Evolutionary conservation across 2,329 filamentous ascomycete genomes (phyloP).

Genomic region (Fusarium guadeloupense): DNA sequence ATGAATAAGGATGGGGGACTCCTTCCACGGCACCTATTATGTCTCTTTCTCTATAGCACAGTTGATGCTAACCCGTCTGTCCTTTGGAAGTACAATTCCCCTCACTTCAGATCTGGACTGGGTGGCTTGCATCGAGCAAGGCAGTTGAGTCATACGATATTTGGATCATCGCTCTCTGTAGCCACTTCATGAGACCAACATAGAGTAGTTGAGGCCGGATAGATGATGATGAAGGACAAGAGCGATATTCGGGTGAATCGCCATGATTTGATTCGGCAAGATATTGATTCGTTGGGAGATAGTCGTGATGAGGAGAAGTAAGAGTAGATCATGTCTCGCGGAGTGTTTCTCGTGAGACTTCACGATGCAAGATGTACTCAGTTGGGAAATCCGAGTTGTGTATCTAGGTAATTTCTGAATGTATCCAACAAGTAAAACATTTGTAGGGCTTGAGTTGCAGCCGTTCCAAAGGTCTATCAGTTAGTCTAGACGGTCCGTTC

Average conservation of each 20-base stretch:
- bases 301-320: constrained; percentile 2
- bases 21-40: too few species aligned
- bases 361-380: constrained; percentile 5
- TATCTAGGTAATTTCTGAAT: background rate
- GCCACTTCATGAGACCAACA: background rate
- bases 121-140: constrained; percentile 14
- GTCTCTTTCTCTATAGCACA: background rate
- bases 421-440: too few species aligned
- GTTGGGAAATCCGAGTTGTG: background rate
- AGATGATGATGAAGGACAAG: background rate
- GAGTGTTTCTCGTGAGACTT: background rate
- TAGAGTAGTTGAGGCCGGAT: background rate
- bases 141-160: background rate
- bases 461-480: background rate
- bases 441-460: background rate
- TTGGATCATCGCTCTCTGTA: background rate
- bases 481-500: constrained; percentile 32
- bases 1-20: background rate
- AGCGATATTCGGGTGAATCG: background rate
- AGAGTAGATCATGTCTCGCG: constrained; percentile 15
- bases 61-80: background rate
- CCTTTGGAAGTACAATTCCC: background rate
- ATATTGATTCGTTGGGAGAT: background rate
- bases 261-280: constrained; percentile 4
- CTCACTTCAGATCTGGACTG: background rate